Evolutionary conservation across 768 basidiomycete genomes (phyloP).

Genomic region (Podaxis sp.): DNA sequence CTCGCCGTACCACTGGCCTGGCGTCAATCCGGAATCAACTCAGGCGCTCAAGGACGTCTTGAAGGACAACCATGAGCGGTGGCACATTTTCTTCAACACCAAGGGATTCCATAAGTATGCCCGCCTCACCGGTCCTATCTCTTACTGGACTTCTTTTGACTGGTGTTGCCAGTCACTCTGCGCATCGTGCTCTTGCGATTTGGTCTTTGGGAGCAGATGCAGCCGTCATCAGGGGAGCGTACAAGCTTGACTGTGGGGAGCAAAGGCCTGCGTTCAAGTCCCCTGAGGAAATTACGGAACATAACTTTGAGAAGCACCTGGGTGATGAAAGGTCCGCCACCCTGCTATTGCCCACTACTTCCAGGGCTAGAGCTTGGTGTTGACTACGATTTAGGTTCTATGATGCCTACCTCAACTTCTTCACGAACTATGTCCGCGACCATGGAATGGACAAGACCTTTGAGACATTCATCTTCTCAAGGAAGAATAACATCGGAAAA

Average conservation of each 20-base stretch:
- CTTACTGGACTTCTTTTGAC: slow-evolving; percentile 21
- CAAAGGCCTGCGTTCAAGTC: slow-evolving; percentile 37
- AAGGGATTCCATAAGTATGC: slow-evolving; percentile 33
- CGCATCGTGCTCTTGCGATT: slow-evolving; percentile 54
- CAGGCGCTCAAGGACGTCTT: slow-evolving; percentile 33
- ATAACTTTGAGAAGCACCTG: slow-evolving; percentile 52
- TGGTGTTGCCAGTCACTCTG: slow-evolving; percentile 39
- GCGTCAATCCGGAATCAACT: slow-evolving; percentile 33
- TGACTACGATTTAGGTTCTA: slow-evolving; percentile 42
- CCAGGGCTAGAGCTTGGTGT: not conserved
- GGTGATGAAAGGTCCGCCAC: slow-evolving; percentile 47
- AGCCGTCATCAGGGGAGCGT: slow-evolving; percentile 31
- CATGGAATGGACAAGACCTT: slow-evolving; percentile 42
- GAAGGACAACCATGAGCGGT: slow-evolving; percentile 45
- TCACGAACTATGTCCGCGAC: slow-evolving; percentile 34
- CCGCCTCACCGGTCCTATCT: not conserved
- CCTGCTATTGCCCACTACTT: not conserved
- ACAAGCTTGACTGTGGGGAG: slow-evolving; percentile 30
- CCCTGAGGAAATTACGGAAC: slow-evolving; percentile 37
- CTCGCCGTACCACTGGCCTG: slow-evolving; percentile 28
- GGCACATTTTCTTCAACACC: slow-evolving; percentile 52
- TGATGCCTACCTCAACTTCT: slow-evolving; percentile 54
- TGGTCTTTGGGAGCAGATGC: slow-evolving; percentile 55
- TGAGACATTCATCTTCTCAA: slow-evolving; percentile 62
- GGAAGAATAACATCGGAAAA: slow-evolving; percentile 39